Base-by-base conservation (phyloP, 306 rosid species). In the Coriaria nepalensis region DNA sequence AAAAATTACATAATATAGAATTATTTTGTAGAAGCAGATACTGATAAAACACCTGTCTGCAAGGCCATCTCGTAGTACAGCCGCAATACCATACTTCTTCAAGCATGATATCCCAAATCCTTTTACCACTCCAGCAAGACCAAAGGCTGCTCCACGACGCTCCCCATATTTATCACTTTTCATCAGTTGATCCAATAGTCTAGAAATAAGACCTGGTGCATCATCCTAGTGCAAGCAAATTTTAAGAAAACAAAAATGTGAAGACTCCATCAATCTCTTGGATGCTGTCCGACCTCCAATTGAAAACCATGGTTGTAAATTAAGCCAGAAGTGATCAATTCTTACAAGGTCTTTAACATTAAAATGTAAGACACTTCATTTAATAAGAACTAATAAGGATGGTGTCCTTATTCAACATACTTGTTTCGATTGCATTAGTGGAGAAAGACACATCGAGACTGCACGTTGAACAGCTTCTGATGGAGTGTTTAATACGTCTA, bases 401-500 rank as follows among this genome's bases (percentile, higher is more conserved):
- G 0, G 12, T 47, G 48, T 6, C 36, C 29, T 3, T 20, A 20
- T n/a, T n/a, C 1, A 20, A 37, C 71, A 56, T 74, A 90, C 97
- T 64, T 84, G 80, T 69, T 90, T 90, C 48, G 98, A 84, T 61
- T 74, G 85, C 98, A 84, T 84, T 56, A 90, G 64, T 40, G 98
- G 98, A 43, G 98, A 82, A 39, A 90, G 73, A 72, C 98, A 90
- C 0, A 71, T 48, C n/a, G 95, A 77, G 37, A 90, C 97, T 2
- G 97, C 97, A 50, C 97, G 81, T 73, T 90, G 97, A 74, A 90
- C 97, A 71, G 95, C 88, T 73, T 90, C 95, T 33, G 98, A 85
- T 33, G 98, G 98, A 61, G 98, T 90, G 59, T 85, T 90, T 49
- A 90, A 46, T 43, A 85, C 98, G 64, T 90, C 98, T 81, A 90